Evolutionary conservation across 2,329 filamentous ascomycete species (phyloP).

Genomic region (Neopestalotiopsis sp.): DNA sequence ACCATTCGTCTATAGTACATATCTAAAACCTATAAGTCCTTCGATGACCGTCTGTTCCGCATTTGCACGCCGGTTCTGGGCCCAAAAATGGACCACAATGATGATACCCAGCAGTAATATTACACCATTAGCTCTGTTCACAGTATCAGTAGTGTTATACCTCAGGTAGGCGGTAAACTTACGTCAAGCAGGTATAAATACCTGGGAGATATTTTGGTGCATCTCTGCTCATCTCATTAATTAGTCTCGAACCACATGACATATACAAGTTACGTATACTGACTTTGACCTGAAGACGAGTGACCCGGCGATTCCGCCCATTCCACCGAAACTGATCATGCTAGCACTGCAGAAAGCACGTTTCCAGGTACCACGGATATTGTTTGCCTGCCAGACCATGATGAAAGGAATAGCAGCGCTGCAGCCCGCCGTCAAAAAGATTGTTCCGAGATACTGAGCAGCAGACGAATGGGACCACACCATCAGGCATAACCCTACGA

Average conservation of each 20-base stretch:
- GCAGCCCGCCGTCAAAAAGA: not conserved
- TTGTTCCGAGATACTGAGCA: not conserved
- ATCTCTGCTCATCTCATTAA: not conserved
- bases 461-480: not conserved
- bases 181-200: not conserved
- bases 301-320: slow-evolving; percentile 79
- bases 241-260: not conserved
- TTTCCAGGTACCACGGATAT: slow-evolving; percentile 89
- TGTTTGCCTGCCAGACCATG: slow-evolving; percentile 68
- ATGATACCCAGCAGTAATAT: no score
- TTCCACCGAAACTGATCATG: slow-evolving; percentile 76
- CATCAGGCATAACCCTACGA: not conserved
- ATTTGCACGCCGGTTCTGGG: no score
- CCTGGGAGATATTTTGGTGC: slow-evolving; percentile 6
- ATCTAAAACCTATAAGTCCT: no score
- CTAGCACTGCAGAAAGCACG: slow-evolving; percentile 79
- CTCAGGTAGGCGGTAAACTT: not conserved
- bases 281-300: slow-evolving; percentile 67
- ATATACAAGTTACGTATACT: not conserved
- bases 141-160: no score
- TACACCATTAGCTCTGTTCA: no score
- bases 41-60: no score
- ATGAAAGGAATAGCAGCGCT: not conserved
- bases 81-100: no score
- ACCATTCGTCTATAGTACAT: no score